Conservation (phyloP, 2,329 filamentous ascomycete species). For the Hypocreales sp. region DNA sequence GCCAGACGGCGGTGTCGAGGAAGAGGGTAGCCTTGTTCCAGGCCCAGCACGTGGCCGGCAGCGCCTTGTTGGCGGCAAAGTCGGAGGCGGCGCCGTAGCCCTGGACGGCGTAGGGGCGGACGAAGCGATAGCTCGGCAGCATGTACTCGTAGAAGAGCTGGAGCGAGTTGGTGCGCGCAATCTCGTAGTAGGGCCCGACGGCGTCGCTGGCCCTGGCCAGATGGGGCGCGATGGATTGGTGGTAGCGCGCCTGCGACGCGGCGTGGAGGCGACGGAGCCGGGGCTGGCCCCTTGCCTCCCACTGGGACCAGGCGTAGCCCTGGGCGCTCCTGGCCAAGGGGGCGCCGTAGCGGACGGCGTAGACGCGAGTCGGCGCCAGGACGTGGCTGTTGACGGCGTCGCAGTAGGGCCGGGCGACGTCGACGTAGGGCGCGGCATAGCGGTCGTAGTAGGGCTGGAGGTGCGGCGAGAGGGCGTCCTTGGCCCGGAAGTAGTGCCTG, state of each 20-base stretch:
- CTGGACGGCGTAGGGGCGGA: constrained; percentile 57
- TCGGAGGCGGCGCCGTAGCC: constrained; percentile 51
- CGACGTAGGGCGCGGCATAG: constrained; percentile 73
- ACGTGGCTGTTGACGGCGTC: constrained; percentile 43
- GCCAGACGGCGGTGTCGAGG: constrained; percentile 64
- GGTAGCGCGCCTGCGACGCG: constrained; percentile 50
- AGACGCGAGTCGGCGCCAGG: constrained; percentile 50
- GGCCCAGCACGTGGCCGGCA: constrained; percentile 57
- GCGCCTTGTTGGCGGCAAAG: constrained; percentile 51
- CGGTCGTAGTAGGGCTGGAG: constrained; percentile 71
- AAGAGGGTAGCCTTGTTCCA: constrained; percentile 58
- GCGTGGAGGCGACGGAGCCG: constrained; percentile 50
- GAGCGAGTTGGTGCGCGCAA: constrained; percentile 43
- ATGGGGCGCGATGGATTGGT: constrained; percentile 56
- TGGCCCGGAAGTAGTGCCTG: constrained; percentile 60
- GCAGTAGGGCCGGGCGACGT: constrained; percentile 64
- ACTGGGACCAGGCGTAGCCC: constrained; percentile 53
- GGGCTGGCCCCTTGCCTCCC: constrained; percentile 65
- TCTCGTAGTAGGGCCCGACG: constrained; percentile 57
- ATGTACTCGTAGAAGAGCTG: constrained; percentile 59
- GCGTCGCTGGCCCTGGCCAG: constrained; percentile 43
- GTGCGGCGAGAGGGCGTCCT: constrained; percentile 52
- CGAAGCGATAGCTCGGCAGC: constrained; percentile 59
- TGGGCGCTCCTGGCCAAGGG: constrained; percentile 55
- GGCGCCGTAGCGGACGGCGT: constrained; percentile 59